Base-by-base conservation (phyloP, 1,139 yeast genomes). In the Blastobotrys serpentis region DNA sequence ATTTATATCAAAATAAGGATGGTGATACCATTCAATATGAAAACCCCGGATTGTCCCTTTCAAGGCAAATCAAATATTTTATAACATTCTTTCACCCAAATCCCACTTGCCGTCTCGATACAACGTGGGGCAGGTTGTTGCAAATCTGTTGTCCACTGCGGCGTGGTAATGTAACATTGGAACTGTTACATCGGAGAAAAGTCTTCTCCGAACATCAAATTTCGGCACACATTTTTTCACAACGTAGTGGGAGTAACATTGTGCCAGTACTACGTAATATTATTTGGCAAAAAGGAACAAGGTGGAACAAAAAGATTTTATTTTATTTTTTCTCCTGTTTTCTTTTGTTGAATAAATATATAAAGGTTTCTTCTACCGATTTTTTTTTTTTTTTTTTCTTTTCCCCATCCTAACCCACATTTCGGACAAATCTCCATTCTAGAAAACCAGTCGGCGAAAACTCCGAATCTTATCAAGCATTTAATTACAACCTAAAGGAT, bases 321-420 rank as follows among this genome's bases (percentile, higher is more conserved):
- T n/a, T n/a, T n/a, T n/a, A n/a, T 11, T 11, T 29, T 29, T 29
- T 29, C 13, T 6, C 14, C 32, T 19, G 40, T 14, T 42, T 30
- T 42, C 22, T 18, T 25, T 21, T 32, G 26, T 7, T 10, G 25
- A n/a, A 25, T 33, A 23, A 22, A 43, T 18, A 38, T 13, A 14
- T 38, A 19, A 10, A 16, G 17, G 18, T 19, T 14, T 18, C n/a
- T 6, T 30, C 11, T 6, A 23, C 7, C 18, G 11, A 3, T 39
- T 17, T 23, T 25, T 46, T 46, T 44, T n/a, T 42, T 22, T 44
- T 44, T 42, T 33, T 42, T 42, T 33, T 11, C 2, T 36, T 25
- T 22, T 43, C 17, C 19, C 17, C 17, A 21, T 10, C 16, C 30
- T n/a, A 10, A 22, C 8, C 13, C 16, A 23, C 16, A 23, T 13